Evolutionary conservation across 2,329 filamentous ascomycete genomes (phyloP).

Genomic region (Colletotrichum trifolii): DNA sequence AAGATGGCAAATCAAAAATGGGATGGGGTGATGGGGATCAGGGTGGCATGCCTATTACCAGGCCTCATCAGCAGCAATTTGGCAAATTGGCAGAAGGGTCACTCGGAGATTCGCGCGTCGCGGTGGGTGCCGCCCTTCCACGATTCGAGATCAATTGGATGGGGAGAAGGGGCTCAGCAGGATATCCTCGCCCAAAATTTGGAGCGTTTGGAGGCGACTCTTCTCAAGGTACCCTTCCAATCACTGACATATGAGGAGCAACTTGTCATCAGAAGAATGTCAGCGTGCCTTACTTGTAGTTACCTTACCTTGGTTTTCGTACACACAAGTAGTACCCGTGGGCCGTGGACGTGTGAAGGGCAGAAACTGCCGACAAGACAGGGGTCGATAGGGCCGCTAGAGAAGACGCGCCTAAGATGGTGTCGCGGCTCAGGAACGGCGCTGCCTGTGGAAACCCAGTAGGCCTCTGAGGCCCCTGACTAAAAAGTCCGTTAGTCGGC

Average conservation of each 20-base stretch:
- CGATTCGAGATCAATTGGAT: constrained; percentile 7
- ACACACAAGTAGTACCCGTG: background rate
- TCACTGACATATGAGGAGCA: no score
- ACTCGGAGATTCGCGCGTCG: constrained; percentile 17
- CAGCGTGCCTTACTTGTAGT: no score
- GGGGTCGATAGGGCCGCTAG: constrained; percentile 17
- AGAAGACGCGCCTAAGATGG: constrained; percentile 25
- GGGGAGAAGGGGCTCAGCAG: no score
- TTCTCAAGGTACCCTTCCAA: no score
- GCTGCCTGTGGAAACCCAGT: constrained; percentile 13
- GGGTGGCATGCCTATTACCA: background rate
- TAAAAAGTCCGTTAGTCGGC: constrained; percentile 17
- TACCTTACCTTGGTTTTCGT: no score
- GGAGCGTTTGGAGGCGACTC: constrained; percentile 12
- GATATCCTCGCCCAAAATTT: background rate
- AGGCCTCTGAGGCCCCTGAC: constrained; percentile 28
- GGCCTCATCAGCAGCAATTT: constrained; percentile 14
- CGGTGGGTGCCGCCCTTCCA: constrained; percentile 19
- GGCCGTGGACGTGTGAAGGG: constrained; percentile 13
- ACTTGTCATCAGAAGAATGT: no score
- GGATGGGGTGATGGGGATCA: constrained; percentile 13
- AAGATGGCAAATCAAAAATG: constrained; percentile 14
- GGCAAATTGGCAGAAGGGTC: constrained; percentile 24
- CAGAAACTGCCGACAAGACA: background rate
- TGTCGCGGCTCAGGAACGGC: constrained; percentile 34